Evolutionary conservation across 768 basidiomycete species (phyloP), one percentile per base, ranked within the genome.

Genomic region (Rhodotorula kratochvilovae): DNA sequence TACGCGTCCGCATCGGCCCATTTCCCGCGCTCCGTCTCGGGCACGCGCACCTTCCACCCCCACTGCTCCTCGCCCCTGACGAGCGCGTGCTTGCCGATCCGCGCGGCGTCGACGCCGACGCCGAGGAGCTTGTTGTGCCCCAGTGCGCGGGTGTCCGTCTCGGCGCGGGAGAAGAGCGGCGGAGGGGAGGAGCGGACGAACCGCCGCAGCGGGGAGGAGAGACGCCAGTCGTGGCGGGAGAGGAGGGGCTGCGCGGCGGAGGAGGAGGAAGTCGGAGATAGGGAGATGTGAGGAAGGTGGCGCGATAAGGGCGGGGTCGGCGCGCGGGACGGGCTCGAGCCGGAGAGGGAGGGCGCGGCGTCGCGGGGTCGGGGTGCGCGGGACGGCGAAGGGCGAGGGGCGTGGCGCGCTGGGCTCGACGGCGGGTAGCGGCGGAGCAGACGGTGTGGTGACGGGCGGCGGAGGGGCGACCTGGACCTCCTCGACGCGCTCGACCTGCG

Each of bases 1-100:
- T 74, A 71, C 39, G 7, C 25, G 27, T 74, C 73, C 17, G 64
- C 67, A 2, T 53, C 62, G 7, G 25, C 19, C 73, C 73, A 74
- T 8, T 7, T 31, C 0, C 69, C 69, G 16, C 33, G 33, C 36
- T 70, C 69, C 48, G 31, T 23, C 35, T 64, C 63, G 1, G 69
- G 63, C 39, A 68, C 73, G 35, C 45, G 61, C 17, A 43, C 53
- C 60, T 74, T 74, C 69, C 69, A 74, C 50, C 73, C 73, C 73
- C 73, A 74, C 57, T 45, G 58, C 51, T 74, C 73, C 54, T 16
- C 45, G 39, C 17, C 29, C 61, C 35, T 54, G 27, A 4, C 39
- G 66, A 1, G 5, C 12, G 29, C 59, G 21, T 12, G 5, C 33
- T n/a, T 60, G n/a, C 39, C 56, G 7, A 50, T 63, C 29, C 57